Evolutionary conservation across 1,139 yeast species (phyloP), one percentile per base, ranked within the genome.

Genomic region (Casaregolazyma suthepensis): DNA sequence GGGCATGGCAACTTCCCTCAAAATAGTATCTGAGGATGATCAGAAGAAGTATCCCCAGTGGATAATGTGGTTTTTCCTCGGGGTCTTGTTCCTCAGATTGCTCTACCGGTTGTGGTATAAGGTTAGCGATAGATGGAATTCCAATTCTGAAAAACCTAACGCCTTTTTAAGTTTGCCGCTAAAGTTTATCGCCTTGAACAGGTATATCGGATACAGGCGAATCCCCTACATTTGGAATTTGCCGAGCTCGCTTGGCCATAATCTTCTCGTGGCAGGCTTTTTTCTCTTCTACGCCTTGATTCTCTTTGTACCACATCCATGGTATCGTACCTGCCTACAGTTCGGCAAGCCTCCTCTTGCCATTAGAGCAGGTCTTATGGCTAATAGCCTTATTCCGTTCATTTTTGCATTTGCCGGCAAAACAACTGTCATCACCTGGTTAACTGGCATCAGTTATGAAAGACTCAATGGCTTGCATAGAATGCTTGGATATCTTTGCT

Each of bases 401-500:
- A 65, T 83, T 35, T 73, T 81, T 48, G 66, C 80, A 19, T 75
- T 83, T 67, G 86, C 83, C 0, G 87, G 88, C 10, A 74, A 89
- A 61, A 81, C 77, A 64, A 84, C 84, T 64, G 68, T 83, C 51
- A 66, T 83, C 45, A 78, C 81, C 53, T 70, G 74, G 67, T 54
- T 81, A 5, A 83, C 89, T 0, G 81, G 85, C 19, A 75, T 85
- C 78, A 78, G 83, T 48, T 82, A 79, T 62, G 76, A 85, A 31
- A 77, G 83, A 4, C 81, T 80, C 59, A 80, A 82, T 52, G 70
- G 80, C 26, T 79, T 75, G 61, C 90, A 85, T 65, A 70, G 82
- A 75, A 75, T 81, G 3, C 70, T 77, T 23, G 82, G 83, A 0
- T 80, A 77, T 71, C 74, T 75, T 1, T 72, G 79, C 10, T 71